phyloP scores from a whole-genome alignment of 306 rosid genomes.

The Crotalaria pallida region DNA sequence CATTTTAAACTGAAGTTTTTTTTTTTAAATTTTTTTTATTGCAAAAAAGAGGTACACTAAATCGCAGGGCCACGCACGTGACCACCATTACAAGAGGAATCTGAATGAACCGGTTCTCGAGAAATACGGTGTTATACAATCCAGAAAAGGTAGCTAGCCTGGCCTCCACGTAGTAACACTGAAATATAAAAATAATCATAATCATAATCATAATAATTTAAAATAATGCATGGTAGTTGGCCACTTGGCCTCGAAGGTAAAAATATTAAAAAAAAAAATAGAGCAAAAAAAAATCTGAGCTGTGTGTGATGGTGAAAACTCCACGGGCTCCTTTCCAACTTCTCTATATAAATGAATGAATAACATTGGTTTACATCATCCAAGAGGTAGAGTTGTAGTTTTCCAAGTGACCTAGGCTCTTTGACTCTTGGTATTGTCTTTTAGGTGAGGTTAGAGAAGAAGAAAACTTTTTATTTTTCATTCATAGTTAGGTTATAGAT shows the following conservation, averaged over 20 bases:
- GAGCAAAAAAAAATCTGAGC: background rate
- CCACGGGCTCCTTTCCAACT: background rate
- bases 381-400: background rate
- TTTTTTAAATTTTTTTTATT: too few species aligned
- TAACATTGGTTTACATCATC: background rate
- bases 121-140: background rate
- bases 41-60: too few species aligned
- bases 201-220: too few species aligned
- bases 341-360: background rate
- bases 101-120: conserved; percentile 26
- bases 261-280: too few species aligned
- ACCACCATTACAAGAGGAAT: conserved; percentile 21
- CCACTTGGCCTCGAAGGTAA: background rate
- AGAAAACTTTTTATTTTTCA: background rate
- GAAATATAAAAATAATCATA: too few species aligned
- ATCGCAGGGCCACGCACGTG: too few species aligned
- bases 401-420: background rate
- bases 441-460: background rate
- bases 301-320: background rate
- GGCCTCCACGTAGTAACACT: background rate
- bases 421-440: background rate
- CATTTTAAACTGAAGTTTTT: too few species aligned
- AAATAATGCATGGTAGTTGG: background rate
- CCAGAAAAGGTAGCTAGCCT: background rate
- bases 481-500: too few species aligned